A percentile compares a stretch with the other conserved stretches of the same genome.
Conservation (phyloP, 495 filamentous ascomycete species). For the Letharia lupina region DNA sequence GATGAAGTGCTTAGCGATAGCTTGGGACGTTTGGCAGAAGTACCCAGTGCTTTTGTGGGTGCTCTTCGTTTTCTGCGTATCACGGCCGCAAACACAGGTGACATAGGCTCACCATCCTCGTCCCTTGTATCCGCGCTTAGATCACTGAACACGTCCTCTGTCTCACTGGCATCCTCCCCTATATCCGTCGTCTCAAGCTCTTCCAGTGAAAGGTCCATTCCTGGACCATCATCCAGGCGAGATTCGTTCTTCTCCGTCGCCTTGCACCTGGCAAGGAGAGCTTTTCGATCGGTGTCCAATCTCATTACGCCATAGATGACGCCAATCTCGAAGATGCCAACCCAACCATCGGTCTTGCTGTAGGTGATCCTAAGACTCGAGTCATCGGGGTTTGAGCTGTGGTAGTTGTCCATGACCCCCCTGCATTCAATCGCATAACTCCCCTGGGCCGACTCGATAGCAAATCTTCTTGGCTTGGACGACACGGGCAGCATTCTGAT, state of each 20-base stretch:
- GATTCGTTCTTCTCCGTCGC: not conserved
- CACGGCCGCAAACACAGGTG: not conserved
- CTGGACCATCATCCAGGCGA: not conserved
- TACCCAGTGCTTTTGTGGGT: no score
- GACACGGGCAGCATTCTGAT: not conserved
- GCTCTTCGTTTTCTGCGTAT: no score
- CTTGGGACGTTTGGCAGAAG: no score
- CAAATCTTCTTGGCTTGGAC: not conserved
- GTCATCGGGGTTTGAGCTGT: not conserved
- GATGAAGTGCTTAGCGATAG: no score
- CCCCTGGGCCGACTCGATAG: not conserved
- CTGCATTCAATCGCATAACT: not conserved
- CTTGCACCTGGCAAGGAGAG: not conserved
- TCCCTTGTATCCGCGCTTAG: not conserved
- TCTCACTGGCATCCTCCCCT: not conserved
- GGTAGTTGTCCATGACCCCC: not conserved
- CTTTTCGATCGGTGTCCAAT: not conserved
- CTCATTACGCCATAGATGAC: not conserved
- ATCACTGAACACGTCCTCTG: not conserved
- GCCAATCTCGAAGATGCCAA: not conserved
- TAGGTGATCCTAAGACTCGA: not conserved
- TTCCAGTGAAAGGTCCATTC: not conserved
- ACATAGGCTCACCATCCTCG: not conserved
- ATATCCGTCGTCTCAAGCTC: not conserved
- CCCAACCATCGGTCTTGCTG: not conserved